phyloP scores from a whole-genome alignment of 495 filamentous ascomycete species.

The Talaromyces adpressus region DNA sequence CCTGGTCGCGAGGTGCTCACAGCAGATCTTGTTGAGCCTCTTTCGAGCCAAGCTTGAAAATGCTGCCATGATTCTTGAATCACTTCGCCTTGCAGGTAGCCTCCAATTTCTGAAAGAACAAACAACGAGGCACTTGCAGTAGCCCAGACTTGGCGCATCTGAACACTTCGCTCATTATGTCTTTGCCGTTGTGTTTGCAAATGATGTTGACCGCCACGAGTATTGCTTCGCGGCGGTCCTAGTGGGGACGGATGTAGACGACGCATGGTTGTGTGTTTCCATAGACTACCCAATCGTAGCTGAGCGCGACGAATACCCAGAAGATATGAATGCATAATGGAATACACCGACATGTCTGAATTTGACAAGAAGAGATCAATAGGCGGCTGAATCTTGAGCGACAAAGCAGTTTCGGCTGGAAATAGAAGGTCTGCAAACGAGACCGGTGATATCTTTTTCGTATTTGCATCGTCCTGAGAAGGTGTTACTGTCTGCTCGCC shows the following conservation, averaged over 20 bases:
- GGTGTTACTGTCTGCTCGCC: conserved; percentile 16
- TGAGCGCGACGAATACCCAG: conserved; percentile 76
- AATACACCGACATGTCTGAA: conserved; percentile 69
- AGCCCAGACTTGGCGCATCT: conserved; percentile 79
- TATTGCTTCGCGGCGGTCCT: conserved; percentile 54
- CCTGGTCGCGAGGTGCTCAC: conserved; percentile 31
- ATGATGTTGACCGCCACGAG: conserved; percentile 45
- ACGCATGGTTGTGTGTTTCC: conserved; percentile 73
- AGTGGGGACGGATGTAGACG: conserved; percentile 67
- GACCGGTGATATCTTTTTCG: conserved; percentile 27
- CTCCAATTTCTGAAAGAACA: conserved; percentile 76
- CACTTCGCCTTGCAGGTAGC: conserved; percentile 85
- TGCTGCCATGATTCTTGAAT: conserved; percentile 67
- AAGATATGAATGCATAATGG: conserved; percentile 79
- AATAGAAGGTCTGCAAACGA: conserved; percentile 76
- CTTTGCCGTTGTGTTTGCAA: conserved; percentile 50
- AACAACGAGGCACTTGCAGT: conserved; percentile 76
- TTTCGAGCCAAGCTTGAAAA: conserved; percentile 53
- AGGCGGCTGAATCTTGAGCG: conserved; percentile 67
- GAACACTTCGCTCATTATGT: conserved; percentile 47
- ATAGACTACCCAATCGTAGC: conserved; percentile 70
- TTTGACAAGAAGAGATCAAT: conserved; percentile 79
- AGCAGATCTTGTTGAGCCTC: conserved; percentile 9
- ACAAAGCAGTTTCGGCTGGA: conserved; percentile 64
- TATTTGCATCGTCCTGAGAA: conserved; percentile 31